Percentiles rank a stretch among this genome's conserved stretches.
Evolutionary conservation across 768 basidiomycete species (phyloP).

Genomic region (Rhodotorula paludigena): DNA sequence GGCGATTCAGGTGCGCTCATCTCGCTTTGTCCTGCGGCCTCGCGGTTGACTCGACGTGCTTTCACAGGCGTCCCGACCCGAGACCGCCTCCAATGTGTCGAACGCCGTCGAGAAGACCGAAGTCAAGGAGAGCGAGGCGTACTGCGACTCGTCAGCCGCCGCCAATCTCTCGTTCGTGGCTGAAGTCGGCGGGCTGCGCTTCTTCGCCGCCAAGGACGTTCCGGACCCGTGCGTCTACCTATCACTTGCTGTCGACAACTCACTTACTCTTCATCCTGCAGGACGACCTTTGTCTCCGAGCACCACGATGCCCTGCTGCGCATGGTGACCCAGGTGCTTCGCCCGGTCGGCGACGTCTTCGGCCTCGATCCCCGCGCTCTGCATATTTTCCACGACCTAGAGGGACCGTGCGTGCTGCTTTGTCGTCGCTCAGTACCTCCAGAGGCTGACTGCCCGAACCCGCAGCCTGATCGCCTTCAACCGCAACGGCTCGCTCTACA

Average conservation of each 20-base stretch:
- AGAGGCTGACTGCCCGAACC: too few species aligned
- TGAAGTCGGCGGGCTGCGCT: slow-evolving; percentile 36
- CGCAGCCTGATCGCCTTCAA: slow-evolving; percentile 77
- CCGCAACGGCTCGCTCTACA: slow-evolving; percentile 74
- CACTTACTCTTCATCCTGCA: not conserved
- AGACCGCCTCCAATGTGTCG: slow-evolving; percentile 45
- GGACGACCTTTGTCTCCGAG: slow-evolving; percentile 49
- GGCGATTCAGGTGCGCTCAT: slow-evolving; percentile 40
- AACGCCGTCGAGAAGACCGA: slow-evolving; percentile 45
- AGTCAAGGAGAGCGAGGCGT: slow-evolving; percentile 47
- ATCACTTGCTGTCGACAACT: rapidly evolving
- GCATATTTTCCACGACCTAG: slow-evolving; percentile 78
- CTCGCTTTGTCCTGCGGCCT: too few species aligned
- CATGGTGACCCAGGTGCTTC: slow-evolving; percentile 63
- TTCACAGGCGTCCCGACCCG: slow-evolving; percentile 47
- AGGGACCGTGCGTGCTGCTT: slow-evolving; percentile 55
- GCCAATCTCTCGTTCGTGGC: slow-evolving; percentile 34
- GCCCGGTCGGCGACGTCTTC: slow-evolving; percentile 65
- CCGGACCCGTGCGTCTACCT: slow-evolving; percentile 20
- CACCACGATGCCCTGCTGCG: slow-evolving; percentile 50
- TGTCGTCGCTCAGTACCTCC: rapidly evolving
- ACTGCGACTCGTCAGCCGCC: slow-evolving; percentile 40
- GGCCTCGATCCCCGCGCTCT: slow-evolving; percentile 65
- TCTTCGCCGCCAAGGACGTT: slow-evolving; percentile 35
- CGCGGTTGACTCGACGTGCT: slow-evolving; percentile 6